Evolutionary conservation across 176 grass and related monocot genomes (phyloP).

Genomic region (Musa itinerans): DNA sequence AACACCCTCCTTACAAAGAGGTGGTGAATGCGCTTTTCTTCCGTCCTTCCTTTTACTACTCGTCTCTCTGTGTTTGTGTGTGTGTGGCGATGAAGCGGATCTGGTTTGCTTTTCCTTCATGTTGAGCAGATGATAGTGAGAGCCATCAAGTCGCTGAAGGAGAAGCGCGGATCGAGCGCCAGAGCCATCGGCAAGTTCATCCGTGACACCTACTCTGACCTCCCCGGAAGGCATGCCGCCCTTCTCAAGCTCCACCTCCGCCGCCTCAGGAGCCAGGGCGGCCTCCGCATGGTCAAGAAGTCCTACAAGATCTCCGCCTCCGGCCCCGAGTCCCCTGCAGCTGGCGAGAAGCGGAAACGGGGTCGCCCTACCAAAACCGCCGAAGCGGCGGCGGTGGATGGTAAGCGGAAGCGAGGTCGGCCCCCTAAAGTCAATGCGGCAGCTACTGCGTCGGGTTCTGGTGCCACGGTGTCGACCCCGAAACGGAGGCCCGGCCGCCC

Average conservation of each 20-base stretch:
- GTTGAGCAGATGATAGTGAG: conserved; percentile 39
- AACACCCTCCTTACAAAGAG: conserved; percentile 3
- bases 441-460: not conserved
- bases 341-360: conserved; percentile 8
- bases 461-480: not conserved
- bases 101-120: not conserved
- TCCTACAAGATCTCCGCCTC: conserved; percentile 23
- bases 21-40: not conserved
- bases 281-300: conserved; percentile 23
- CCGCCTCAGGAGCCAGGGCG: conserved; percentile 26
- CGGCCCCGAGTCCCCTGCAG: not conserved
- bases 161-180: conserved; percentile 20
- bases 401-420: conserved; percentile 26
- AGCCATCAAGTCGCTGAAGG: conserved; percentile 30
- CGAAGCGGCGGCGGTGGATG: not conserved
- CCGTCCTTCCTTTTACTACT: too few species aligned
- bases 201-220: conserved; percentile 29
- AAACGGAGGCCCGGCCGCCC: conserved; percentile 24
- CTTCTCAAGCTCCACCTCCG: conserved; percentile 43
- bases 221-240: conserved; percentile 24
- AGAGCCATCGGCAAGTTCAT: conserved; percentile 36
- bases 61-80: not conserved
- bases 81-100: not conserved
- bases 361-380: conserved; percentile 15
- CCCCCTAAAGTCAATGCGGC: conserved; percentile 19